Base-by-base conservation (phyloP, 352 stramenopile genomes). In the Globisporangium spiculum region DNA sequence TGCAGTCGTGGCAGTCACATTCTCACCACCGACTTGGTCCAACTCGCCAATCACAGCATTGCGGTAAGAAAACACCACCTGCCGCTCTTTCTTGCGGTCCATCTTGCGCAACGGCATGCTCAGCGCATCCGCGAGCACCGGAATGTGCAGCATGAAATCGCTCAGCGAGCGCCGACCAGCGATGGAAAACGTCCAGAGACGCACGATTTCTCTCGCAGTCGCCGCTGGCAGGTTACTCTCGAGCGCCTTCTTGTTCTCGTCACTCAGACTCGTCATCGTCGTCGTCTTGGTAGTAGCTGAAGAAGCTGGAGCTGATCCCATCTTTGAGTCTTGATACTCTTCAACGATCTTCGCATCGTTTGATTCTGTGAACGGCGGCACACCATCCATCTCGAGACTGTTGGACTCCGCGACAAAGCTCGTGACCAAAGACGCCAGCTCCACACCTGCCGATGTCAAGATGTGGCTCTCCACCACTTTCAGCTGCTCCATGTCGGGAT, bases 71-170 rank as follows among this genome's bases (percentile, higher is more conserved):
- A 92, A 94, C 7, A 91, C 73, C 52, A 90, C 64, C 32, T 92
- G 82, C 8, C 84, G 81, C 75, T 96, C 86, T 60, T 91, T 91
- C 68, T 96, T 96, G 24, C 88, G 86, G 68, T 96, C 88, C 24
- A 87, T 66, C 65, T 94, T 96, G 22, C 78, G 80, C 72, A 92
- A 66, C 30, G 88, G 88, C 74, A 96, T 91, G 65, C 79, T 89
- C 70, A 96, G 54, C 14, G 77, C 80, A 8, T 86, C 75, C 9
- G 81, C 78, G 10, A 96, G 59, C 27, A 83, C 74, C 3, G 76
- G 73, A 1, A 96, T 60, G 54, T 94, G 84, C 7, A 63, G 54
- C 64, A 78, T 83, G 20, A 96, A 90, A 68, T 93, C 87, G 20
- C 59, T 64, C 4, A 94, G 58, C 26, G 84, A 90, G 9, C 75